Evolutionary conservation across 2,329 filamentous ascomycete genomes (phyloP).

Genomic region (Neopestalotiopsis clavispora): DNA sequence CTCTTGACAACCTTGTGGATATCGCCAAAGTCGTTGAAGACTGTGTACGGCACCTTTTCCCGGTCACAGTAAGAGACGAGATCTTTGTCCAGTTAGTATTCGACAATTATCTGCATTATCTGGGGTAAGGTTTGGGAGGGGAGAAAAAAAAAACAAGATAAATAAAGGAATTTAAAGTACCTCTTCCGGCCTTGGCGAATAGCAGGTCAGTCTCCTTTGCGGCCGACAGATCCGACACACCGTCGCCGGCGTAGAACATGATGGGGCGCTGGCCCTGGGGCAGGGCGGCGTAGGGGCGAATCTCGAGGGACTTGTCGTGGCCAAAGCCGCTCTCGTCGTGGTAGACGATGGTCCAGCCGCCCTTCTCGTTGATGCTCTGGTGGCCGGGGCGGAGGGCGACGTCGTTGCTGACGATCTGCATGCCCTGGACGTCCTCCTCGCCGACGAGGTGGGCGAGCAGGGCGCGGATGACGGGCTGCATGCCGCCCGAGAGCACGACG

Average conservation of each 20-base stretch:
- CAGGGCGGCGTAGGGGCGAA: conserved; percentile 82
- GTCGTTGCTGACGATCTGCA: conserved; percentile 91
- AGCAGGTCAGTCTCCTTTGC: conserved; percentile 91
- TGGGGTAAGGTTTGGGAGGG: neutral
- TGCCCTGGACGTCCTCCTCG: conserved; percentile 71
- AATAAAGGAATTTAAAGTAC: conserved; percentile 49
- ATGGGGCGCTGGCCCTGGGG: conserved; percentile 69
- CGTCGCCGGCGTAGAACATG: conserved; percentile 94
- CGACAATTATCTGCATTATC: conserved; percentile 13
- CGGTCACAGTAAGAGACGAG: conserved; percentile 86
- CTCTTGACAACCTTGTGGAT: conserved; percentile 79
- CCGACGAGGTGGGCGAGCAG: conserved; percentile 82
- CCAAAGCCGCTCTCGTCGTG: conserved; percentile 90
- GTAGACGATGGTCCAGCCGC: conserved; percentile 87
- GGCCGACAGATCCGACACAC: conserved; percentile 89
- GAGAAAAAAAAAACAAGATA: neutral
- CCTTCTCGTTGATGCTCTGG: conserved; percentile 77
- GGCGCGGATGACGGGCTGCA: conserved; percentile 88
- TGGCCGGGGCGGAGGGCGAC: conserved; percentile 69
- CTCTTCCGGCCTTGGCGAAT: conserved; percentile 90
- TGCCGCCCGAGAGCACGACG: conserved; percentile 89
- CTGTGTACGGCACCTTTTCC: conserved; percentile 84
- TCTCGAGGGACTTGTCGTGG: conserved; percentile 95
- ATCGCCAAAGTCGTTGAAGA: conserved; percentile 82
- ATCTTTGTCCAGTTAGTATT: conserved; percentile 54